A percentile compares a stretch with the other conserved stretches of the same genome.
Conservation (phyloP, 169 alveolate genomes). For the Cryptosporidium ubiquitum region DNA sequence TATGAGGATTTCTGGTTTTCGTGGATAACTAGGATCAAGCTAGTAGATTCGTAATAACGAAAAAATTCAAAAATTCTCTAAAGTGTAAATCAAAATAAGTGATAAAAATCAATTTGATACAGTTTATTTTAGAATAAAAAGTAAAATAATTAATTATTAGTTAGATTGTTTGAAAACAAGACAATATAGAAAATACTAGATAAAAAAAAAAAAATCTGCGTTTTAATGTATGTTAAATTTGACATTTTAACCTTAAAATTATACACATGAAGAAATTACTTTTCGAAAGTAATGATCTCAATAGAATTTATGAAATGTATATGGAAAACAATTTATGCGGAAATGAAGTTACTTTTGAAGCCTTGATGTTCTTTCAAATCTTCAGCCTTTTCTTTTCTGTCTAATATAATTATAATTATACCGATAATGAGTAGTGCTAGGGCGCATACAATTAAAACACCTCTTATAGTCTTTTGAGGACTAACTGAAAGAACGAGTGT, state of each 20-base stretch:
- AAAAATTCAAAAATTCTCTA: background rate
- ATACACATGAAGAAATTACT: background rate
- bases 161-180: background rate
- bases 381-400: conserved; percentile 60
- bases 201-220: background rate
- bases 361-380: conserved; percentile 70
- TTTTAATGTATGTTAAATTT: background rate
- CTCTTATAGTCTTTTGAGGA: conserved; percentile 49
- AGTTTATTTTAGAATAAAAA: background rate
- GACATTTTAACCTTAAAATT: background rate
- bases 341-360: conserved; percentile 44
- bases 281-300: background rate
- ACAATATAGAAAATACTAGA: background rate
- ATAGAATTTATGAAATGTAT: background rate
- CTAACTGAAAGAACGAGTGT: conserved; percentile 64
- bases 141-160: too few relatives aligned
- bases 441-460: conserved; percentile 9
- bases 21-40: background rate
- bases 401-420: conserved; percentile 15
- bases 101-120: too few relatives aligned
- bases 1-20: too few relatives aligned
- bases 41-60: background rate
- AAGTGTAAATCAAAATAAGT: too few relatives aligned
- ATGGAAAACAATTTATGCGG: conserved; percentile 24
- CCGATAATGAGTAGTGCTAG: conserved; percentile 55